phyloP scores from a whole-genome alignment of 768 basidiomycete species.

The Trametes cinnabarina region DNA sequence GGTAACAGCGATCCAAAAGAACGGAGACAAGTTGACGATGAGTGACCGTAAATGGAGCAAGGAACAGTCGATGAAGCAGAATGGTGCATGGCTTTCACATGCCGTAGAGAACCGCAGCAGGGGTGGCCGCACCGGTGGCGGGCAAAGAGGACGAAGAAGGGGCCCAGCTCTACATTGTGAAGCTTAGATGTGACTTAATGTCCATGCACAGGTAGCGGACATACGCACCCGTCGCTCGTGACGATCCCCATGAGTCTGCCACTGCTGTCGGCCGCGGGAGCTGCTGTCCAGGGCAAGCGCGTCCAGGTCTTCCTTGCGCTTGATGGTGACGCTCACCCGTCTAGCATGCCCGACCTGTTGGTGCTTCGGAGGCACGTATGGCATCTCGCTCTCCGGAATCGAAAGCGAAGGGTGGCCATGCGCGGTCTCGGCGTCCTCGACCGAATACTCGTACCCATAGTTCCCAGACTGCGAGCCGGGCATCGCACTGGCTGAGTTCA shows the following conservation, averaged over 20 bases:
- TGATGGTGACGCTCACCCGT: slow-evolving; percentile 40
- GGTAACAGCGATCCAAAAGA: not conserved
- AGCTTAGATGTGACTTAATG: not conserved
- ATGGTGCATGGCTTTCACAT: not conserved
- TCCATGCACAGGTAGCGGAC: not conserved
- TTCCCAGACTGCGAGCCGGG: not conserved
- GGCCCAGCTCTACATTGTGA: slow-evolving; percentile 12
- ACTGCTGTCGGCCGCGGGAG: slow-evolving; percentile 10
- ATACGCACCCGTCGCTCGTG: slow-evolving; percentile 17
- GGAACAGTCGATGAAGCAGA: not conserved
- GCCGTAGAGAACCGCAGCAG: not conserved
- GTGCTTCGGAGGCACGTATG: slow-evolving; percentile 34
- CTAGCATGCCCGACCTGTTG: slow-evolving; percentile 39
- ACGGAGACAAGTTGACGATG: not conserved
- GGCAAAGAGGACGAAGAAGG: slow-evolving; percentile 7
- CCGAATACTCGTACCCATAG: not conserved
- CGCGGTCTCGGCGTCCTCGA: not conserved
- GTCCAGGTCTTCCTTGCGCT: slow-evolving; percentile 31
- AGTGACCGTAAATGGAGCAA: not conserved
- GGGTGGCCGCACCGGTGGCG: not conserved
- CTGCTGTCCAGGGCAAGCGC: slow-evolving; percentile 21
- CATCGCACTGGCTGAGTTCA: not conserved
- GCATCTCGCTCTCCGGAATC: slow-evolving; percentile 22
- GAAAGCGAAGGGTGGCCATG: not conserved
- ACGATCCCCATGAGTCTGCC: slow-evolving; percentile 22